Percentiles rank a stretch among this genome's conserved stretches.
These are phyloP conservation scores for Paspalum notatum DNA, from an alignment of 176 grass and related monocot genomes.

Conservation along the genomic window DNA sequence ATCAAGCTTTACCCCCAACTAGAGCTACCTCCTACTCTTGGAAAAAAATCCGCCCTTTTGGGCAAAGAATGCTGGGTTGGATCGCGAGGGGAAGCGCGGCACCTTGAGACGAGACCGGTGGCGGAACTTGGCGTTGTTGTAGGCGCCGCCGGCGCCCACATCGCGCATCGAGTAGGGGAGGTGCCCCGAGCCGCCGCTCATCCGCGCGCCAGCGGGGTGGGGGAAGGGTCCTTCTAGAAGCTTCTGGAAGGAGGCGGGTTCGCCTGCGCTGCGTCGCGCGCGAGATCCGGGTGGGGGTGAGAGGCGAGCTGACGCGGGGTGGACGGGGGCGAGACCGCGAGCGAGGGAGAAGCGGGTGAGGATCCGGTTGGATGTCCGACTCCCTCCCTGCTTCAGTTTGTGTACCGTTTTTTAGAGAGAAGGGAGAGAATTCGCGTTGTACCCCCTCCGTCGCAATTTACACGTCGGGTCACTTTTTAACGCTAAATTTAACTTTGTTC, in stretches of 20 bases:
- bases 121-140: slow-evolving; percentile 98
- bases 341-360: slow-evolving; percentile 30
- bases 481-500: too few species aligned
- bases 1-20: background rate
- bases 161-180: slow-evolving; percentile 81
- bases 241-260: slow-evolving; percentile 26
- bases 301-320: background rate
- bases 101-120: slow-evolving; percentile 90
- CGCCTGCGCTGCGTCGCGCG: slow-evolving; percentile 15
- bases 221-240: slow-evolving; percentile 24
- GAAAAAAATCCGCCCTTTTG: background rate
- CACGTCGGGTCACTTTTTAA: too few species aligned
- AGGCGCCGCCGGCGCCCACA: slow-evolving; percentile 51
- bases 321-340: background rate
- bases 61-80: background rate
- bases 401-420: too few species aligned
- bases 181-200: slow-evolving; percentile 40
- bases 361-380: background rate
- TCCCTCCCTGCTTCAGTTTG: background rate
- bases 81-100: background rate
- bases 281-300: slow-evolving; percentile 36
- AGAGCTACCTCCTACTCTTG: background rate
- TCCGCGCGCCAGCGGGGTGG: slow-evolving; percentile 32
- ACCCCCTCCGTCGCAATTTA: too few species aligned
- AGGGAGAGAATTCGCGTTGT: too few species aligned